These are phyloP conservation scores for Coemansia sp. DNA, from an alignment of 192 early-diverging fungal genomes.

Conservation along the genomic window DNA sequence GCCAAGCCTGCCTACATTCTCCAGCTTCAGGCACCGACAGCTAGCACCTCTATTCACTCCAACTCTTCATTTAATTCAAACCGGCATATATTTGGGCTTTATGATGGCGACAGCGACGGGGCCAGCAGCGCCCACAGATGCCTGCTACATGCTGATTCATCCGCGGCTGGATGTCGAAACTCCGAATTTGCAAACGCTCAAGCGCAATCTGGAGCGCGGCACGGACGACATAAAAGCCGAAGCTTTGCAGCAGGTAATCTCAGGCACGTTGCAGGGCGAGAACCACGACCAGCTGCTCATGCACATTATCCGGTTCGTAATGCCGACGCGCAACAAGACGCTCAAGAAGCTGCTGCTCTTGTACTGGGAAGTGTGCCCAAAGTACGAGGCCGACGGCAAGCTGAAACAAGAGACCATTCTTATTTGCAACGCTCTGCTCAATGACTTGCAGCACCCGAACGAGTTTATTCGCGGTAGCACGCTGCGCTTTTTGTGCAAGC, in stretches of 20 bases:
- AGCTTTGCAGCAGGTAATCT: conserved; percentile 91
- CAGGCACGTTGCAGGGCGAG: conserved; percentile 91
- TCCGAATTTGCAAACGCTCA: conserved; percentile 46
- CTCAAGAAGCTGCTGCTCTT: conserved; percentile 96
- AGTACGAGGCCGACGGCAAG: conserved; percentile 85
- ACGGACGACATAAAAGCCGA: conserved; percentile 91
- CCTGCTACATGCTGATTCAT: conserved; percentile 56
- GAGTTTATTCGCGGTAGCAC: conserved; percentile 95
- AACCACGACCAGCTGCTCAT: conserved; percentile 85
- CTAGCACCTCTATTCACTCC: not conserved
- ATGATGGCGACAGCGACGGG: conserved; percentile 48
- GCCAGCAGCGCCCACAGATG: conserved; percentile 31
- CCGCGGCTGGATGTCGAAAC: conserved; percentile 40
- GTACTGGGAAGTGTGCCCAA: conserved; percentile 98
- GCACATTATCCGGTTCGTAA: conserved; percentile 97
- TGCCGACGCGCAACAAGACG: conserved; percentile 93
- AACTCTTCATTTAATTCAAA: not conserved
- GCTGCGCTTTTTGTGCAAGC: conserved; percentile 92
- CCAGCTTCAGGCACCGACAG: not conserved
- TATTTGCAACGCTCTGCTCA: conserved; percentile 92
- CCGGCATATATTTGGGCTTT: not conserved
- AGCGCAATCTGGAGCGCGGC: conserved; percentile 77
- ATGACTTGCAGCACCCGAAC: conserved; percentile 97
- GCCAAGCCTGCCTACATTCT: not conserved
- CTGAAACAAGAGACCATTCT: conserved; percentile 95